A percentile compares a stretch with the other conserved stretches of the same genome.
These are phyloP conservation scores for Mortierella alpina DNA, from an alignment of 192 early-diverging fungal genomes.

Conservation along the genomic window DNA sequence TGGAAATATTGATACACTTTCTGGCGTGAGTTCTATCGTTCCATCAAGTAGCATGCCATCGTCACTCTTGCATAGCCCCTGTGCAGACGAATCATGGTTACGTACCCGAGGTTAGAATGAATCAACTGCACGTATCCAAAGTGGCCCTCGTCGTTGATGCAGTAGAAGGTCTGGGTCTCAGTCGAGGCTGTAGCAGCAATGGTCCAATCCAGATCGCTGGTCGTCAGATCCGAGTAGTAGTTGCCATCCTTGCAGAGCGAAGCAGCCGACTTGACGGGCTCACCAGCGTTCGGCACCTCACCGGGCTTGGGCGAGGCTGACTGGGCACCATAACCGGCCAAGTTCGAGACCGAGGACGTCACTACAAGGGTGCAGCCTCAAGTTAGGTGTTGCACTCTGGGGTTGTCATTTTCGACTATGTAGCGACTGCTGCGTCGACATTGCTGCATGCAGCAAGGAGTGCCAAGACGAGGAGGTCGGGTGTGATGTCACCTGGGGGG, in stretches of 20 bases:
- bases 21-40: not conserved
- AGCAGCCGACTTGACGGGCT: constrained; percentile 50
- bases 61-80: not conserved
- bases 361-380: not conserved
- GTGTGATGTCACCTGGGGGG: too few species aligned
- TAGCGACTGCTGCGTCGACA: not conserved
- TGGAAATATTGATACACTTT: constrained; percentile 3
- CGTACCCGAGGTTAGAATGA: constrained; percentile 85
- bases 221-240: constrained; percentile 60
- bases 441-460: not conserved
- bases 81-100: too few species aligned
- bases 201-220: constrained; percentile 77
- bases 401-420: not conserved
- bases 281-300: constrained; percentile 46
- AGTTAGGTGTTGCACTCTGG: not conserved
- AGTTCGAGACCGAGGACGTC: constrained; percentile 24
- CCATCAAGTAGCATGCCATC: not conserved
- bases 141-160: constrained; percentile 76
- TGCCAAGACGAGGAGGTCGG: not conserved
- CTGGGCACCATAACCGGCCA: constrained; percentile 32
- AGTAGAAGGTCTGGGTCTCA: constrained; percentile 91
- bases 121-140: constrained; percentile 92
- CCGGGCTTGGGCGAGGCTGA: constrained; percentile 32
- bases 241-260: constrained; percentile 53
- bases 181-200: constrained; percentile 79